Base-by-base conservation (phyloP, 306 rosid genomes). In the Rubus parviflorus region DNA sequence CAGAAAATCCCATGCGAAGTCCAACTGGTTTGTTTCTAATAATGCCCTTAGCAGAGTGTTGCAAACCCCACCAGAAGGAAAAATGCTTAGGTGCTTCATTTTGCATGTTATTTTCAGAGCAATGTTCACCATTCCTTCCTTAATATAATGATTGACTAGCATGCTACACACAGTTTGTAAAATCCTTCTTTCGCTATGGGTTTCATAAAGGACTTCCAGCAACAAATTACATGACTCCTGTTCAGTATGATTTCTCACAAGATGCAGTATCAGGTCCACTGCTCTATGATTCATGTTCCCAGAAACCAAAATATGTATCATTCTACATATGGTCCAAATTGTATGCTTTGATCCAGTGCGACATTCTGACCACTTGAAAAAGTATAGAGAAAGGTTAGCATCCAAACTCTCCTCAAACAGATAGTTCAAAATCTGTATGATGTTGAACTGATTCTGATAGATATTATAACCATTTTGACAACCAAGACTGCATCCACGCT, bases 201-300 rank as follows among this genome's bases (percentile, higher is more conserved):
- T 84, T 57, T 70, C 78, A 41, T 62, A 74, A 8, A 81, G 61
- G 19, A 46, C 57, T 62, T 53, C 61, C 38, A 81, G 41, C 57
- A 81, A 52, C 37, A 69, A 68, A 40, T 30, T 38, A 40, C 69
- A 63, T 23, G 72, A 77, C 13, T 57, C 85, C 45, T 73, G 75
- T 23, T 52, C 63, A 40, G 67, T 70, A 69, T 62, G 37, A 8
- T 46, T 52, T 74, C 72, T 77, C 22, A 74, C 80, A 73, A 84
- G 80, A 40, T 25, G 68, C 15, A 53, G 45, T 25, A 81, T 49
- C 75, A 81, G 52, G 51, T 84, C 87, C 73, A 84, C 79, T 12
- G 82, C 82, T 70, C 80, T 80, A 42, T 80, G 82, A 68, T 84
- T 84, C 77, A 80, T 38, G 81, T 84, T 84, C 48, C 87, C 84